Evolutionary conservation across 306 rosid species (phyloP), one percentile per base, ranked within the genome.

Genomic region (Fragaria nilgerrensis): DNA sequence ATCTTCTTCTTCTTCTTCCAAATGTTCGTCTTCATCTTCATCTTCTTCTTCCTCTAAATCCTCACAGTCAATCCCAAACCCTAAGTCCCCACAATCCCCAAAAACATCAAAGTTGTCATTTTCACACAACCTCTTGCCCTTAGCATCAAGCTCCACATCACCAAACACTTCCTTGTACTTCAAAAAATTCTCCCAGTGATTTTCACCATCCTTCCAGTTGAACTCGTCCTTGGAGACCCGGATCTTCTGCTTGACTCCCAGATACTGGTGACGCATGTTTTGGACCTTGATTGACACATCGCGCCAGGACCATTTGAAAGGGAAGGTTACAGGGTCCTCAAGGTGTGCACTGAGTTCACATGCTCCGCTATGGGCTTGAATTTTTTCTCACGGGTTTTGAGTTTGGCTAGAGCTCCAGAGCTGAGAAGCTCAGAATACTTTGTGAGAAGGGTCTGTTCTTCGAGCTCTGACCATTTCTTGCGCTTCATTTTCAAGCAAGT

Each of bases 261-360:
- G 82, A 79, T 94, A 94, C 87, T 94, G 97, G 72, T 92, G 96
- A 22, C 98, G 94, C 98, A 94, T 94, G 92, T 94, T 92, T 85
- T 94, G 97, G 61, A 94, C 96, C 88, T 94, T 94, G 85, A 92
- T 91, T 13, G 97, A 94, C n/a, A 94, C 97, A 29, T 94, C 98
- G 22, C 98, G 94, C 98, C 98, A 94, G 0, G 96, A 89, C 98
- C 98, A 94, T 63, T 84, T 85, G 91, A 94, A 94, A 14, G 97
- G 98, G 78, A 85, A 94, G 75, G 85, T 77, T 29, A 84, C 4
- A 0, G 96, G 89, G 78, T 94, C 92, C 9, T 70, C 83, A 16
- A 84, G 88, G 79, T 89, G 88, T 94, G 97, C 14, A 82, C 48
- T 13, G 89, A 62, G 81, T 91, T 94, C 55, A 94, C 93, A 74